Percentiles rank a stretch among this genome's conserved stretches.
These are phyloP conservation scores for Rhodotorula diobovata DNA, from an alignment of 768 basidiomycete species.

Conservation along the genomic window DNA sequence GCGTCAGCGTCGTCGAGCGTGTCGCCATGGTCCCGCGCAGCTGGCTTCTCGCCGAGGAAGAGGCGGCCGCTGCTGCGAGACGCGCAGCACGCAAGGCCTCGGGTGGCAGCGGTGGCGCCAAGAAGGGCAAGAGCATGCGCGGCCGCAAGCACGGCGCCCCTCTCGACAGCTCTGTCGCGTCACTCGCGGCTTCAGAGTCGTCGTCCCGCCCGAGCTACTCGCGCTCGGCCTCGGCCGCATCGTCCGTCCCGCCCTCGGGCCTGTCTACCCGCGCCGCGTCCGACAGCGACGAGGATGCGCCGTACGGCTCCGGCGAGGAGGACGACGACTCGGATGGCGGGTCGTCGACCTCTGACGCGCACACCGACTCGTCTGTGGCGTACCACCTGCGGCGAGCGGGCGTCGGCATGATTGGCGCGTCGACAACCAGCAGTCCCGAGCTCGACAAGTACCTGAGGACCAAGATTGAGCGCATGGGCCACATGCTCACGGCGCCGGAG, in stretches of 20 bases:
- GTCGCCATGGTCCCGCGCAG: constrained; percentile 91
- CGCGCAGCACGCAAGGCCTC: background rate
- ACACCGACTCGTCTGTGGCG: constrained; percentile 39
- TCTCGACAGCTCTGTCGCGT: constrained; percentile 5
- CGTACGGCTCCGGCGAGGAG: background rate
- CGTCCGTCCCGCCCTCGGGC: constrained; percentile 5
- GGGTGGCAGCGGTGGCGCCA: background rate
- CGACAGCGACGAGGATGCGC: background rate
- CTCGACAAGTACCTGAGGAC: constrained; percentile 92
- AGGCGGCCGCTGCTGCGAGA: constrained; percentile 37
- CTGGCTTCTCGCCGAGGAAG: constrained; percentile 57
- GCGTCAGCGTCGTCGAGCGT: constrained; percentile 71
- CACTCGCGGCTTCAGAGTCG: constrained; percentile 7
- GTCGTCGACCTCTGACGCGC: constrained; percentile 40
- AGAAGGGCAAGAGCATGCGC: background rate
- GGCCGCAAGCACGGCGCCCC: constrained; percentile 1
- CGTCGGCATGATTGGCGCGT: constrained; percentile 74
- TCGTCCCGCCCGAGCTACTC: constrained; percentile 5
- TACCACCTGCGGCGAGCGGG: constrained; percentile 56
- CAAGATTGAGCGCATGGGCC: constrained; percentile 96
- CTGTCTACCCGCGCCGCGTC: background rate
- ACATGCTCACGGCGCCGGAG: constrained; percentile 61
- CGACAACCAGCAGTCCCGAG: constrained; percentile 71
- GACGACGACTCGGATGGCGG: constrained; percentile 6
- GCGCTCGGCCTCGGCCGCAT: constrained; percentile 6